These are phyloP conservation scores for Salvia splendens DNA, from an alignment of 257 asterid species.

Conservation along the genomic window DNA sequence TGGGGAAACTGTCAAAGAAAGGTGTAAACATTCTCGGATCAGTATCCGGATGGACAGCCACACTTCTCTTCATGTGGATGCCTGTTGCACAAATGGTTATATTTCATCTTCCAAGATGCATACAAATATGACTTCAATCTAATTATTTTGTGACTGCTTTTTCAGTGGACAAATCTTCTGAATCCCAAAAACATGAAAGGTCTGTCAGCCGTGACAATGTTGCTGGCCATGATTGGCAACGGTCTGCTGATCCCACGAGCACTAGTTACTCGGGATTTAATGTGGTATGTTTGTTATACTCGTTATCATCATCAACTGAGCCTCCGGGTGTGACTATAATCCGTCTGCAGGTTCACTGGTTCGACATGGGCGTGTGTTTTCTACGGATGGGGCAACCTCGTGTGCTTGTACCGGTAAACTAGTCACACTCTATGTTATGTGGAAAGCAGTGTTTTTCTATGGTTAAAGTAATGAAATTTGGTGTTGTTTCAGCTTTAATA, in stretches of 20 bases:
- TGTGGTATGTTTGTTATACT: slow-evolving; percentile 64
- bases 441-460: background rate
- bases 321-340: background rate
- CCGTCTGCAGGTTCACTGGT: slow-evolving; percentile 83
- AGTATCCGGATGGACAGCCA: slow-evolving; percentile 91
- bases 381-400: slow-evolving; percentile 98
- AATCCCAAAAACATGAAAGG: slow-evolving; percentile 90
- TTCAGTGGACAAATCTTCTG: slow-evolving; percentile 84
- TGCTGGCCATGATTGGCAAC: slow-evolving; percentile 94
- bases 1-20: slow-evolving; percentile 78
- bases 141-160: background rate
- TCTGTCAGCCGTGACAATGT: slow-evolving; percentile 82
- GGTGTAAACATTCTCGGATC: slow-evolving; percentile 67
- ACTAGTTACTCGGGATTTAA: slow-evolving; percentile 79
- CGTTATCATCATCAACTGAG: too few species aligned
- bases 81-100: slow-evolving; percentile 86
- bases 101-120: slow-evolving; percentile 12
- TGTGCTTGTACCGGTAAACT: slow-evolving; percentile 75
- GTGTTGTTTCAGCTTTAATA: slow-evolving; percentile 53
- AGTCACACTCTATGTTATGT: background rate
- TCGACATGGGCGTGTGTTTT: slow-evolving; percentile 75
- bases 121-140: background rate
- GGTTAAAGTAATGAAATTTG: slow-evolving; percentile 10
- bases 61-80: slow-evolving; percentile 99
- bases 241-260: slow-evolving; percentile 98